Evolutionary conservation across 768 basidiomycete species (phyloP), one percentile per base, ranked within the genome.

Genomic region (Suillus brevipes): DNA sequence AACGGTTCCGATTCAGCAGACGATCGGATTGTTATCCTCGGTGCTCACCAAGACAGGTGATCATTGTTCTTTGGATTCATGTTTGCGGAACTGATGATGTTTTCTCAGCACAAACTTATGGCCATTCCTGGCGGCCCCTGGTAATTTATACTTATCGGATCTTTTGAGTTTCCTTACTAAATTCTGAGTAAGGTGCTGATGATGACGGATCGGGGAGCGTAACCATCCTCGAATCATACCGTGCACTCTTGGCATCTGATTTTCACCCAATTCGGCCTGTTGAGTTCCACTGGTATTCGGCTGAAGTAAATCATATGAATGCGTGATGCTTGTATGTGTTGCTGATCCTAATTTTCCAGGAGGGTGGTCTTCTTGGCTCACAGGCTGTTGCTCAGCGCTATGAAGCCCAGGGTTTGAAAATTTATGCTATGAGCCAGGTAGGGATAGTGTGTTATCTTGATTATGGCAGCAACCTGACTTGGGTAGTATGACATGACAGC

Each of bases 401-500:
- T 73, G 87, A 86, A 58, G 67, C 73, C 18, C 45, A 63, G 34
- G 65, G 63, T 0, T 10, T 45, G 12, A 12, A 66, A 2, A 69
- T 76, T 25, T 76, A 77, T 64, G 75, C 67, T 7, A 76, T 76
- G 75, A 76, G 75, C 49, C 75, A 76, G 74, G 75, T 75, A 74
- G 6, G 65, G 2, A 9, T 20, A 3, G 36, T 42, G 23, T 10
- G 14, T 47, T 53, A 7, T 18, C 3, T 16, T 50, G 14, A 23
- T 5, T 4, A 0, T 34, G 6, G 50, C 52, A 7, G 50, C 52
- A 10, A 8, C 0, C 16, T 5, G 61, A 67, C 57, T 75, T 78
- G 62, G 77, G 75, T 71, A 92, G 91, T 92, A 90, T 72, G 92
- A 94, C 74, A 94, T 94, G 93, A 95, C 93, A 25, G 93, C 93